Evolutionary conservation across 1,139 yeast genomes (phyloP), one percentile per base, ranked within the genome.

Genomic region (Blastobotrys buckinghamii): DNA sequence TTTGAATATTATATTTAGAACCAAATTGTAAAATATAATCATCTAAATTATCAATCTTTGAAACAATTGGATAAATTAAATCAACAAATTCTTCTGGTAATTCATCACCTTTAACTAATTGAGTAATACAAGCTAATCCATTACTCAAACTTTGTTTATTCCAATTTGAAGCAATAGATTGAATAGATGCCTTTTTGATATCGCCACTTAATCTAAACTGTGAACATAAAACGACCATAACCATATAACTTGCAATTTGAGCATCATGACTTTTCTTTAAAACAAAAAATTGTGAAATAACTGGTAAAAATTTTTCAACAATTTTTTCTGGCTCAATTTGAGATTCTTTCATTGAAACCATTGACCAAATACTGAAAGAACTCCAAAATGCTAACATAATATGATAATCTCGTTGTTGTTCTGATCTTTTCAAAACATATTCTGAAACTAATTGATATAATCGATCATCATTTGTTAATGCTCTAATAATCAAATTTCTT

Each of bases 191-290:
- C 39, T 75, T 68, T 26, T 83, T 72, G 27, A 90, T 77, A 8
- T 78, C 81, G 46, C 73, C 69, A 8, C 83, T 75, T 49, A 92
- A 73, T 8, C 88, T 84, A 41, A 82, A 75, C 45, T 92, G 81
- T 1, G 94, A 76, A 2, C 84, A 77, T 47, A 90, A 71, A 1
- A 92, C 96, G 0, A 94, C 78, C 33, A 90, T 64, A 13, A 89
- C 72, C 48, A 95, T 85, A 63, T 85, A 92, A 2, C 92, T 88
- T 29, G 96, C 83, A 55, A 87, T 76, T 63, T 84, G 94, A 45
- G 84, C 76, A 60, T 88, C 95, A 35, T 77, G 71, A 30, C 76
- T 74, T 43, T 58, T 55, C 35, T 54, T 55, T 37, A 59, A 54
- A 1, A 62, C 53, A 15, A 71, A 48, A 2, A 63, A 57, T 30